phyloP scores from a whole-genome alignment of 2,329 filamentous ascomycete genomes.

The Venturia pyrina region DNA sequence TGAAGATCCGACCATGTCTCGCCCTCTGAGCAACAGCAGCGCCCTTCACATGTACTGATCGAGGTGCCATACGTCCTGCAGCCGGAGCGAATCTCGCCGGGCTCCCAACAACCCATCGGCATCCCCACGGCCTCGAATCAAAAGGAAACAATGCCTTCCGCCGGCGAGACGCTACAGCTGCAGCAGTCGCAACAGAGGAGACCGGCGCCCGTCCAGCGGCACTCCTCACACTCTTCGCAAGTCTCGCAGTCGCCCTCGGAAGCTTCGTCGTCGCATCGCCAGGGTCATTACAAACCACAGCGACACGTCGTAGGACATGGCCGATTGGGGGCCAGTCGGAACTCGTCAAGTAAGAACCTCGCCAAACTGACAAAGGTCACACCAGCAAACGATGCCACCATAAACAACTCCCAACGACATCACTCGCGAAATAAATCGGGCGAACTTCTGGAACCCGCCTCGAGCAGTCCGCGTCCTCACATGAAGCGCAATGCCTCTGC shows the following conservation, averaged over 20 bases:
- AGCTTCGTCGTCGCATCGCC: conserved; percentile 5
- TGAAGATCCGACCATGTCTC: too few relatives aligned
- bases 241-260: conserved; percentile 10
- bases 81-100: too few relatives aligned
- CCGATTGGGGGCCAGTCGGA: conserved; percentile 26
- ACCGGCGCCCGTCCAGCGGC: not conserved
- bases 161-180: not conserved
- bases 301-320: conserved; percentile 15
- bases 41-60: too few relatives aligned
- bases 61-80: too few relatives aligned
- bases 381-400: conserved; percentile 16
- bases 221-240: conserved; percentile 6
- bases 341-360: conserved; percentile 33
- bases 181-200: not conserved
- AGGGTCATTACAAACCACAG: conserved; percentile 7
- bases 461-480: conserved; percentile 26
- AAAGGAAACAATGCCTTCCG: not conserved
- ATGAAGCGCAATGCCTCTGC: conserved; percentile 34
- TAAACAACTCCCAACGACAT: conserved; percentile 15
- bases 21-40: too few relatives aligned
- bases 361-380: conserved; percentile 29
- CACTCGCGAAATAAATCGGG: conserved; percentile 28
- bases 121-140: not conserved
- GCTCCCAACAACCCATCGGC: too few relatives aligned
- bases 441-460: conserved; percentile 20